Evolutionary conservation across 768 basidiomycete species (phyloP), one percentile per base, ranked within the genome.

Genomic region (Lactarius psammicola): DNA sequence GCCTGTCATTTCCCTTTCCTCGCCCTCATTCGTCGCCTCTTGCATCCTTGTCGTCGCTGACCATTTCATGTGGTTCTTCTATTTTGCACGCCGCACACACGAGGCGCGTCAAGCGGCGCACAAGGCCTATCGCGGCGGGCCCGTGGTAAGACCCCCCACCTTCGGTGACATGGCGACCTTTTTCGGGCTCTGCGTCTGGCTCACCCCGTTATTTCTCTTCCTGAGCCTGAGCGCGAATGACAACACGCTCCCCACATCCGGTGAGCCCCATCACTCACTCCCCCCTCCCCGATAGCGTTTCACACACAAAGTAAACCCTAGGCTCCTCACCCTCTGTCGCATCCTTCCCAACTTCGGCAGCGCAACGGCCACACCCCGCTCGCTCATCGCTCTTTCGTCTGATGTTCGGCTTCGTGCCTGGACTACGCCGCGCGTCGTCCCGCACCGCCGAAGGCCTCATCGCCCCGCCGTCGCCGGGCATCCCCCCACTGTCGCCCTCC

Each of bases 11-110:
- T 95, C 93, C 2, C 84, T 99, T 56, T 84, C 92, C 18, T 98
- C 95, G 0, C 74, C 79, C 23, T 85, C 87, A 7, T 98, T 99
- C 81, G 76, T 98, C 55, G 82, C 85, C 0, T 98, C 95, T 0
- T 97, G 95, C 76, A 68, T 83, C 23, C 79, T 95, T 62, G 96
- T 97, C 69, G 83, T 99, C 63, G 75, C 79, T 1, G 94, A 98
- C 78, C 97, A 98, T 76, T 98, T 98, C 74, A 75, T 93, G 46
- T 98, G 95, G 93, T 99, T 99, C 81, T 94, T 92, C 78, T 84
- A 98, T 78, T 98, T 98, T 76, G 86, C 95, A 51, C 83, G 79
- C 33, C 71, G 88, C 44, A 85, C 88, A 10, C 86, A 85, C 63
- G 84, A 88, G 40, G 84, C 87, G 18, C 79, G 86, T 64, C 84